phyloP scores from a whole-genome alignment of 108 stramenopile species.

The Stephanodiscus minutulus region DNA sequence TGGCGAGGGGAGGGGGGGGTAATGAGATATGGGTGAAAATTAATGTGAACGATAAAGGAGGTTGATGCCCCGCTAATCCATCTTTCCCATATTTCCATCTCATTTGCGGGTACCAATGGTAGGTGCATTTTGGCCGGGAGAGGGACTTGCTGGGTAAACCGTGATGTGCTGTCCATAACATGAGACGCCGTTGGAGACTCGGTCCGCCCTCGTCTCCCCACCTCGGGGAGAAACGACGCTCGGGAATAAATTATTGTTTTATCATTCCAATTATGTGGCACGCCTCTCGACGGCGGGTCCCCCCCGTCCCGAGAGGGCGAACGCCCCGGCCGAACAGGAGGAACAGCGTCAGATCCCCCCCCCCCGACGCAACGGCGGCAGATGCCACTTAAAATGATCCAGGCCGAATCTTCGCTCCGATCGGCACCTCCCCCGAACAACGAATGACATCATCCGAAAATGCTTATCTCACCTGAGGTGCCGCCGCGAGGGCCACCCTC shows the following conservation, averaged over 20 bases:
- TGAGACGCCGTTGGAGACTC: too few species aligned
- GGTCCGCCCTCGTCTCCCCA: not conserved
- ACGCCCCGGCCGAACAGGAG: not conserved
- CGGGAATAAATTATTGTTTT: not conserved
- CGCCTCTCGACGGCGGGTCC: not conserved
- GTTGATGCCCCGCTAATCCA: too few species aligned
- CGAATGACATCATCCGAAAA: not conserved
- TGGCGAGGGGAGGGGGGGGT: not conserved
- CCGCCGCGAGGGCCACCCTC: conserved; percentile 78
- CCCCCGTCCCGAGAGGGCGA: not conserved
- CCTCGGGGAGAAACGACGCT: not conserved
- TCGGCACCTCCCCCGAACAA: not conserved
- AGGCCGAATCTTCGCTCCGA: not conserved
- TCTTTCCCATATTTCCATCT: too few species aligned
- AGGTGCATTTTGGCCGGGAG: too few species aligned
- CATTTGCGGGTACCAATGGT: too few species aligned
- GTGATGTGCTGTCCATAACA: too few species aligned
- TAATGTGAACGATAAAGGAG: not conserved
- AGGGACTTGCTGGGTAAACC: not conserved
- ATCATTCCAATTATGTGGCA: not conserved
- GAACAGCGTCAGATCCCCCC: not conserved
- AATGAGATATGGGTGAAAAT: not conserved
- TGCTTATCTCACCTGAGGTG: conserved; percentile 69
- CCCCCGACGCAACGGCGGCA: not conserved
- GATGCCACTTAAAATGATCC: not conserved